phyloP scores from a whole-genome alignment of 257 asterid species.

The Fraxinus americana region DNA sequence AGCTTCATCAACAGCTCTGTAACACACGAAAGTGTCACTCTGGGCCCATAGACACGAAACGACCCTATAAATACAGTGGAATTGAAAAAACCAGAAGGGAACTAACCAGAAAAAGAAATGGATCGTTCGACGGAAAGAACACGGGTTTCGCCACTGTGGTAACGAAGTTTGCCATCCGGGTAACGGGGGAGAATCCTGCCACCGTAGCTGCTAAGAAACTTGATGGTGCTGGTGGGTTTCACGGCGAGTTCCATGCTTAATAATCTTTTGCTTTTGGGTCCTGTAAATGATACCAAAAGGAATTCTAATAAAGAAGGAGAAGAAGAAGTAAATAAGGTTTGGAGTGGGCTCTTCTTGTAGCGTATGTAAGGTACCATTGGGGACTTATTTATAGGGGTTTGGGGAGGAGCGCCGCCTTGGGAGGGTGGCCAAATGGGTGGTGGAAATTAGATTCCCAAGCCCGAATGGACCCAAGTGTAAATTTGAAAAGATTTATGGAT shows the following conservation, averaged over 20 bases:
- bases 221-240: constrained; percentile 42
- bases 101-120: constrained; percentile 66
- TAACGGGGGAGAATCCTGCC: constrained; percentile 88
- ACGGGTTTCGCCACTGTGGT: constrained; percentile 89
- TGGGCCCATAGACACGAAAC: background rate
- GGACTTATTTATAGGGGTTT: constrained; percentile 56
- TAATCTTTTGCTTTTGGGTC: constrained; percentile 17
- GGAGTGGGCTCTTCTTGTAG: constrained; percentile 60
- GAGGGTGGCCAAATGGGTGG: background rate
- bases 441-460: background rate
- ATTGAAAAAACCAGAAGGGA: background rate
- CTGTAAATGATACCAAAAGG: background rate
- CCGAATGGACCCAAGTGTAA: background rate
- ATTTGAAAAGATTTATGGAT: background rate
- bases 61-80: background rate
- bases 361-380: constrained; percentile 38
- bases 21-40: background rate
- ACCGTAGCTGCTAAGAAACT: constrained; percentile 83
- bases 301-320: constrained; percentile 2
- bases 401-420: background rate
- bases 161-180: constrained; percentile 89
- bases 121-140: constrained; percentile 77
- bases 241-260: constrained; percentile 43
- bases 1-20: constrained; percentile 71
- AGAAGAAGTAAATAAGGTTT: background rate